Percentiles rank a stretch among this genome's conserved stretches.
phyloP scores from a whole-genome alignment of 768 basidiomycete genomes.

The Russula ochroleuca region DNA sequence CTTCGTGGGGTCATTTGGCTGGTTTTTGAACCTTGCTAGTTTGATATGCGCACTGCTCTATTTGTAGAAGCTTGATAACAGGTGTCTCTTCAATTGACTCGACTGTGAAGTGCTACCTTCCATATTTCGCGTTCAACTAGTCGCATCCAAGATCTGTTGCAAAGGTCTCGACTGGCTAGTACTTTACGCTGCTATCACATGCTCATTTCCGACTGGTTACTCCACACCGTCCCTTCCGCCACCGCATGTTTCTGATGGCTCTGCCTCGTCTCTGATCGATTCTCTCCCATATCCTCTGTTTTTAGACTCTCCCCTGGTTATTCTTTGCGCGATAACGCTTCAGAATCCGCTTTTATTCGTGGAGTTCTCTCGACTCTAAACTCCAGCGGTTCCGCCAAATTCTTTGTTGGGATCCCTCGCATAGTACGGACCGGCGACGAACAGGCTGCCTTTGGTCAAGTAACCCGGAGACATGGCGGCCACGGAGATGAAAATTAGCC shows the following conservation, averaged over 20 bases:
- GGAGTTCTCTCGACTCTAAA: not conserved
- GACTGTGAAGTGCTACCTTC: not conserved
- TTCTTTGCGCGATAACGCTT: not conserved
- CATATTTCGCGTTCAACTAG: not conserved
- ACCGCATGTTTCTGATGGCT: slow-evolving; percentile 5
- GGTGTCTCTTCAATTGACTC: not conserved
- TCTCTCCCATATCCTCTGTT: not conserved
- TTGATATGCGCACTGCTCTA: not conserved
- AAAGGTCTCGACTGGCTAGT: not conserved
- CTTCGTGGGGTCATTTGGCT: not conserved
- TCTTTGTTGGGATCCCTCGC: not conserved
- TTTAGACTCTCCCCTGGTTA: not conserved
- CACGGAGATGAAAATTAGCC: slow-evolving; percentile 21
- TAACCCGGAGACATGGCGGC: slow-evolving; percentile 11
- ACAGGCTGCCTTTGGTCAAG: not conserved
- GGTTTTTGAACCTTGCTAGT: not conserved
- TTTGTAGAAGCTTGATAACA: not conserved
- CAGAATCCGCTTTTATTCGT: not conserved
- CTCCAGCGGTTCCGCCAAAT: not conserved
- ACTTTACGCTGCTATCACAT: slow-evolving; percentile 2
- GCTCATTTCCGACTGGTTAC: slow-evolving; percentile 11
- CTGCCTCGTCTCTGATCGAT: not conserved
- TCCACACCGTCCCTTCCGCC: not conserved
- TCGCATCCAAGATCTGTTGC: too few relatives aligned
- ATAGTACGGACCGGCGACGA: not conserved